Conservation (phyloP, 176 grass and related monocot species). For the Echinochloa phyllopogon region DNA sequence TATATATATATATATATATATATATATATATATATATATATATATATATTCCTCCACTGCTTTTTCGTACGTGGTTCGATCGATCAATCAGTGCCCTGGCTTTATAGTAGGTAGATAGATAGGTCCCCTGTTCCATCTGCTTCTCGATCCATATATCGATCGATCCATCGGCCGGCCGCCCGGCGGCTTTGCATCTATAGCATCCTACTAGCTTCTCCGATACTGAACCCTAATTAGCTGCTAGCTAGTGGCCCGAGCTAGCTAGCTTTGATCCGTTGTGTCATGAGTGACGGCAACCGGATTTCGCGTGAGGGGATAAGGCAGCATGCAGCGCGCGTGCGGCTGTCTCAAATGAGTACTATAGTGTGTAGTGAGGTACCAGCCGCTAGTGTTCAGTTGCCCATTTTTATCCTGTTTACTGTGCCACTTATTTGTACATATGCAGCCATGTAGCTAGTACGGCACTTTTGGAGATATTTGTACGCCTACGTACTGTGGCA, state of each 20-base stretch:
- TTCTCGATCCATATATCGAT: not conserved
- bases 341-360: not conserved
- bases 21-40: slow-evolving; percentile 36
- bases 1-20: slow-evolving; percentile 29
- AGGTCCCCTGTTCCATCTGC: slow-evolving; percentile 49
- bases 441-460: too few relatives aligned
- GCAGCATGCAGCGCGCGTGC: not conserved
- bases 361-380: not conserved
- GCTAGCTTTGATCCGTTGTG: slow-evolving; percentile 22
- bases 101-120: slow-evolving; percentile 45
- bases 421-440: slow-evolving; percentile 13
- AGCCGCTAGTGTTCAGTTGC: slow-evolving; percentile 40
- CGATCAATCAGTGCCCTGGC: slow-evolving; percentile 24
- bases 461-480: not conserved
- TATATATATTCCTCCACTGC: slow-evolving; percentile 23
- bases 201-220: not conserved
- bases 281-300: slow-evolving; percentile 44
- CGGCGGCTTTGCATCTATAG: slow-evolving; percentile 10
- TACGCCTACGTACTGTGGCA: not conserved
- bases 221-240: slow-evolving; percentile 21
- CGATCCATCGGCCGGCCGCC: not conserved
- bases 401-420: slow-evolving; percentile 42
- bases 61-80: slow-evolving; percentile 18
- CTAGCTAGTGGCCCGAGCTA: not conserved
- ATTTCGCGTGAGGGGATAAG: slow-evolving; percentile 36